A percentile compares a stretch with the other conserved stretches of the same genome.
These are phyloP conservation scores for Calonectria fujianensis DNA, from an alignment of 2,329 filamentous ascomycete genomes.

Conservation along the genomic window DNA sequence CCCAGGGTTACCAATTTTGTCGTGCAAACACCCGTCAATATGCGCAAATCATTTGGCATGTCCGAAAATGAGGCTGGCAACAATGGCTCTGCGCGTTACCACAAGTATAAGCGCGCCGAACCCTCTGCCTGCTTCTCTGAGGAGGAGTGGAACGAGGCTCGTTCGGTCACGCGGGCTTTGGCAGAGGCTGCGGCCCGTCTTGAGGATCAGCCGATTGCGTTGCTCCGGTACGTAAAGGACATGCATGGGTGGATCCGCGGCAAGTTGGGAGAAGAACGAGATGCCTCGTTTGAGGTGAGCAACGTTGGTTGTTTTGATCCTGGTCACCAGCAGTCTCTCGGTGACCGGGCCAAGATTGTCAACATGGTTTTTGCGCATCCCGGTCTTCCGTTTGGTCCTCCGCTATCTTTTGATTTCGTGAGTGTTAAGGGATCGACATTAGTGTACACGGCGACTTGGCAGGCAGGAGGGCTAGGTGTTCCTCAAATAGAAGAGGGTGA, in stretches of 20 bases:
- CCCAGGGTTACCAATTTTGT: constrained; percentile 50
- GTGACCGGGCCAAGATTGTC: constrained; percentile 32
- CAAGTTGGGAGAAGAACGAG: constrained; percentile 48
- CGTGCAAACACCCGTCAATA: constrained; percentile 51
- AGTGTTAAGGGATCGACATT: constrained; percentile 47
- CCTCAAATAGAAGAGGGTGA: constrained; percentile 39
- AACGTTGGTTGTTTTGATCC: constrained; percentile 49
- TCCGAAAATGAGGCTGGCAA: constrained; percentile 44
- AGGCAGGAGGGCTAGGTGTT: constrained; percentile 49
- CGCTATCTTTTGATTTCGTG: constrained; percentile 49
- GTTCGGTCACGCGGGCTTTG: constrained; percentile 41
- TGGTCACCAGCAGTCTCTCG: neutral
- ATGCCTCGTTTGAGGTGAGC: constrained; percentile 51
- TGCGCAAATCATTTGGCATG: constrained; percentile 49
- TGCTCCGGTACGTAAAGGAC: constrained; percentile 50
- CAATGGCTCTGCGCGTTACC: constrained; percentile 46
- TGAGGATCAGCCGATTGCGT: constrained; percentile 45
- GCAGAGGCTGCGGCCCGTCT: constrained; percentile 42
- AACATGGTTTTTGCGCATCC: constrained; percentile 53
- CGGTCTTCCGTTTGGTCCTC: constrained; percentile 44
- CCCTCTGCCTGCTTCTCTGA: constrained; percentile 40
- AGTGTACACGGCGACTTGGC: constrained; percentile 53
- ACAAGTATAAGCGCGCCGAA: constrained; percentile 34
- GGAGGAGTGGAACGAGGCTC: constrained; percentile 47
- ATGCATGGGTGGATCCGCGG: constrained; percentile 50